A percentile compares a stretch with the other conserved stretches of the same genome.
These are phyloP conservation scores for Penicillium bialowiezense DNA, from an alignment of 495 filamentous ascomycete genomes.

Conservation along the genomic window DNA sequence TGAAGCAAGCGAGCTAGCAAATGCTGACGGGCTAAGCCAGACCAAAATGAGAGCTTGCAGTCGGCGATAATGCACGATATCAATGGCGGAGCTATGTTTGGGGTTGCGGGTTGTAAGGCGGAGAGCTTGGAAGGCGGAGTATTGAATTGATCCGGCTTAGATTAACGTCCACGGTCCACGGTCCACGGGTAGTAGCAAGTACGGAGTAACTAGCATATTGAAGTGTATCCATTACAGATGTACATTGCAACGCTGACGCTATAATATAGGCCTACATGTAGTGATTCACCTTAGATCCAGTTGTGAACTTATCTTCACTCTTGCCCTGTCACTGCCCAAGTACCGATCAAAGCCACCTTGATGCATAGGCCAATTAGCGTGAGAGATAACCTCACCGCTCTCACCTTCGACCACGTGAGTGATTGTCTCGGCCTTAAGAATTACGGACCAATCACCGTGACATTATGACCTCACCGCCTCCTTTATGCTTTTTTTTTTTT, in stretches of 20 bases:
- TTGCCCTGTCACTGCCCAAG: too few species aligned
- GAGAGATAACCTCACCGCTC: neutral
- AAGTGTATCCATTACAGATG: too few species aligned
- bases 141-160: constrained; percentile 21
- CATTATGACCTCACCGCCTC: constrained; percentile 19
- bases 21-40: neutral
- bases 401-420: constrained; percentile 12
- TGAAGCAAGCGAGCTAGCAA: neutral
- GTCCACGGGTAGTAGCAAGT: too few species aligned
- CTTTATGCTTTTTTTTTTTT: constrained; percentile 28
- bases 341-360: too few species aligned
- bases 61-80: constrained; percentile 10
- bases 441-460: constrained; percentile 28
- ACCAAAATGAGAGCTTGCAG: neutral
- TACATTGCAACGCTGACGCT: too few species aligned
- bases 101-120: constrained; percentile 30
- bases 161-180: neutral
- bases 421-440: neutral
- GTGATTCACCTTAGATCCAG: too few species aligned
- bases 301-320: too few species aligned
- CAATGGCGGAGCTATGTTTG: constrained; percentile 19
- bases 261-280: too few species aligned
- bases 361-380: neutral
- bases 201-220: too few species aligned
- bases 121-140: constrained; percentile 30